Percentiles rank a stretch among this genome's conserved stretches.
phyloP scores from a whole-genome alignment of 129 eudicot species.

The Flaveria robusta region DNA sequence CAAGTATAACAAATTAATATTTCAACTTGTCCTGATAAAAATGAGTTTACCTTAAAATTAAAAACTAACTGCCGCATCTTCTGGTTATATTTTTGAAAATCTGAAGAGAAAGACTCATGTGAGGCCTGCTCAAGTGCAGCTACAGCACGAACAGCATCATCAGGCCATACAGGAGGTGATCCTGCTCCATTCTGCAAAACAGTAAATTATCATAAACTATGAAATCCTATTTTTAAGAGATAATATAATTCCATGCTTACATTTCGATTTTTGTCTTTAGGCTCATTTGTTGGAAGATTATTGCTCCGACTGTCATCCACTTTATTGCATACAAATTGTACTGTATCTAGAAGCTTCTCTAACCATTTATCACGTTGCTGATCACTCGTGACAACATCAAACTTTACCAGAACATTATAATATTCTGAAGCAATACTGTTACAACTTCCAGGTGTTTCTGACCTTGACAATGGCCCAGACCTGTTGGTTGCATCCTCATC shows the following conservation, averaged over 20 bases:
- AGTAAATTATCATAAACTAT: not conserved
- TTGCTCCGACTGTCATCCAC: conserved; percentile 32
- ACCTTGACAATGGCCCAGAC: conserved; percentile 51
- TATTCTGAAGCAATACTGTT: conserved; percentile 58
- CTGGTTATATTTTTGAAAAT: conserved; percentile 78
- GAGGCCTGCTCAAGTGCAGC: conserved; percentile 86
- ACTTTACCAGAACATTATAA: conserved; percentile 48
- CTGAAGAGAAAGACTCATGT: conserved; percentile 67
- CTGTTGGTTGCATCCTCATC: conserved; percentile 61
- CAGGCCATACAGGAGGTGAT: conserved; percentile 67
- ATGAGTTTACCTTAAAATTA: conserved; percentile 69
- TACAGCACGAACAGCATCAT: conserved; percentile 75
- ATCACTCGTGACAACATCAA: conserved; percentile 67
- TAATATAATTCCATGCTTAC: conserved; percentile 33
- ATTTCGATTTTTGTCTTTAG: conserved; percentile 40
- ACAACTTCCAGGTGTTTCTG: conserved; percentile 87
- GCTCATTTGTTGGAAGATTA: conserved; percentile 32
- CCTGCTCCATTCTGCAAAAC: conserved; percentile 25
- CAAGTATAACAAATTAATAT: not conserved
- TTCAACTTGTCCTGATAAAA: not conserved
- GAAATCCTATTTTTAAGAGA: not conserved
- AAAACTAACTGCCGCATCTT: conserved; percentile 74
- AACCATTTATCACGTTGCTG: conserved; percentile 78
- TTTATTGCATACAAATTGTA: conserved; percentile 58
- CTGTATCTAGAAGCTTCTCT: conserved; percentile 75